Conservation (phyloP, 176 grass and related monocot species). For the Phoenix roebelenii region DNA sequence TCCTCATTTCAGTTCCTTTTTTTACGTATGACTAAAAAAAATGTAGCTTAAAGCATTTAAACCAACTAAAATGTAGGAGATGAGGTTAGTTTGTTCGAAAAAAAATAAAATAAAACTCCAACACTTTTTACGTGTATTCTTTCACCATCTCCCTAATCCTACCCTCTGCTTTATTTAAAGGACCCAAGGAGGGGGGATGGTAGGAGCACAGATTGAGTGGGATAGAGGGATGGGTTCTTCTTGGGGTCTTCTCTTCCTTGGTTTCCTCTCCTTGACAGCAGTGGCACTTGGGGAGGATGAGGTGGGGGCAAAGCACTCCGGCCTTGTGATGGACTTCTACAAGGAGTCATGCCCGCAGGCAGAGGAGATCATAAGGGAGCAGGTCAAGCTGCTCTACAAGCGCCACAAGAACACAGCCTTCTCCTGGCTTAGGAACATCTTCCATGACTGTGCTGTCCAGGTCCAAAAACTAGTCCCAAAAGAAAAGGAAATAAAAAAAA, state of each 20-base stretch:
- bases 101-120: no score
- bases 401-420: slow-evolving; percentile 42
- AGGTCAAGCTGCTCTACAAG: slow-evolving; percentile 36
- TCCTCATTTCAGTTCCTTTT: no score
- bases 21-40: no score
- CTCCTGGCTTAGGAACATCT: slow-evolving; percentile 42
- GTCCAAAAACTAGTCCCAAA: not conserved
- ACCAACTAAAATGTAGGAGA: no score
- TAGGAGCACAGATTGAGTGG: no score
- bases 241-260: not conserved
- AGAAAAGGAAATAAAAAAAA: no score
- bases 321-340: slow-evolving; percentile 27
- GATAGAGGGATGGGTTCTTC: slow-evolving; percentile 6
- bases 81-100: no score
- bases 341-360: slow-evolving; percentile 30
- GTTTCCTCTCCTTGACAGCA: not conserved
- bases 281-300: not conserved
- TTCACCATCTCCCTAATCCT: no score
- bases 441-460: slow-evolving; percentile 39
- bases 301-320: not conserved
- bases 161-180: not conserved
- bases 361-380: slow-evolving; percentile 27
- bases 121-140: no score
- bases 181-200: no score
- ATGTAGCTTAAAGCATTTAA: no score